Percentiles rank a stretch among this genome's conserved stretches.
These are phyloP conservation scores for Solanum chiquidenum DNA, from an alignment of 257 asterid genomes.

Conservation along the genomic window DNA sequence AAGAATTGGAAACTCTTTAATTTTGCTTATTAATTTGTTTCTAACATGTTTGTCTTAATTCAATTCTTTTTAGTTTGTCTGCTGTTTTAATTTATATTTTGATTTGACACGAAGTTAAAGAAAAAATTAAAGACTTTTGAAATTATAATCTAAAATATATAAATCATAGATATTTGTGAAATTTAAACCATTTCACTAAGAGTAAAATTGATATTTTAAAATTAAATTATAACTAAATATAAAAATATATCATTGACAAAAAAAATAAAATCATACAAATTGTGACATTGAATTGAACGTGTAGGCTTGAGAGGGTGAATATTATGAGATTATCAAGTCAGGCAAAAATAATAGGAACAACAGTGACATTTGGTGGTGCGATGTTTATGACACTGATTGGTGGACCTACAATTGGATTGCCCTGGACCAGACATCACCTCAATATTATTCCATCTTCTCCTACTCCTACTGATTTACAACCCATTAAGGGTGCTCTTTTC, in stretches of 20 bases:
- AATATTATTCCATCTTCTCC: not conserved
- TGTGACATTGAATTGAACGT: not conserved
- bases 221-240: too few relatives aligned
- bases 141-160: too few relatives aligned
- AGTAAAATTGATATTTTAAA: too few relatives aligned
- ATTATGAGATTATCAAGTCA: slow-evolving; percentile 32
- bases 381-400: slow-evolving; percentile 53
- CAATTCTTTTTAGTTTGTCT: too few relatives aligned
- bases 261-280: too few relatives aligned
- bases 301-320: slow-evolving; percentile 59
- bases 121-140: too few relatives aligned
- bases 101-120: too few relatives aligned
- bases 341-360: slow-evolving; percentile 54
- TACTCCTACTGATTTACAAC: slow-evolving; percentile 8
- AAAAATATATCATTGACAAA: too few relatives aligned
- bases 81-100: too few relatives aligned
- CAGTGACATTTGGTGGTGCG: slow-evolving; percentile 64
- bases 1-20: too few relatives aligned
- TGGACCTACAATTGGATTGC: slow-evolving; percentile 41
- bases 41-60: not conserved
- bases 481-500: slow-evolving; percentile 49
- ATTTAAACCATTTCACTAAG: too few relatives aligned
- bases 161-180: too few relatives aligned
- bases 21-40: not conserved
- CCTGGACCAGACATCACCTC: slow-evolving; percentile 35